These are phyloP conservation scores for Neurospora hispaniola DNA, from an alignment of 495 filamentous ascomycete genomes.

Conservation along the genomic window DNA sequence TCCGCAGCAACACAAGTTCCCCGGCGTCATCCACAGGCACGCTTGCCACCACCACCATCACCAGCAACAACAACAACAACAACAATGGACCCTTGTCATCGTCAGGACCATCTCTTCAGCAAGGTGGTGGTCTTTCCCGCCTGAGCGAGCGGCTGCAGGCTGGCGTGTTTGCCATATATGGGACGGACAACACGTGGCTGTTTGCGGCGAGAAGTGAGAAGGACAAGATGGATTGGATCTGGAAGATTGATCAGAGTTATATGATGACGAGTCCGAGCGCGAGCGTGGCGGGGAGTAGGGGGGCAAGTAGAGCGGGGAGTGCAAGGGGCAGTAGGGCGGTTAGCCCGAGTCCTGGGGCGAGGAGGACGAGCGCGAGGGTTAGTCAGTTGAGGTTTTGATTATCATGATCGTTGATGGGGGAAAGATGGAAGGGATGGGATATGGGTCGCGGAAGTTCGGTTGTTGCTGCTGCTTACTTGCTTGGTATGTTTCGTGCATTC, in stretches of 20 bases:
- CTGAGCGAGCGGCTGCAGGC: conserved; percentile 45
- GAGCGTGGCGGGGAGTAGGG: conserved; percentile 11
- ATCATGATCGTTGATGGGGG: not conserved
- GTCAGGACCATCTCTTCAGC: conserved; percentile 19
- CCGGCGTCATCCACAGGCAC: conserved; percentile 15
- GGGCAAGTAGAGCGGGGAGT: not conserved
- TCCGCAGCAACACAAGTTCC: not conserved
- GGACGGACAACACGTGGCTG: conserved; percentile 83
- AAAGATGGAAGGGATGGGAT: too few species aligned
- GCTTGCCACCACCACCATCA: not conserved
- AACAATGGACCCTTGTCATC: conserved; percentile 19
- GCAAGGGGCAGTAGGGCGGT: conserved; percentile 7
- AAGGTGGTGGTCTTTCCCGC: conserved; percentile 25
- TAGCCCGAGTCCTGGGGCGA: conserved; percentile 2
- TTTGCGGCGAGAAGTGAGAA: conserved; percentile 80
- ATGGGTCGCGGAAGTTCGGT: not conserved
- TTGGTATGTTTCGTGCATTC: not conserved
- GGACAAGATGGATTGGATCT: conserved; percentile 92
- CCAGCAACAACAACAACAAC: not conserved
- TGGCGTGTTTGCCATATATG: conserved; percentile 88
- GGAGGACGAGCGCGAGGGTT: not conserved
- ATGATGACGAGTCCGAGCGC: conserved; percentile 17
- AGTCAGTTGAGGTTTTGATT: not conserved
- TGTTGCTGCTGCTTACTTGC: not conserved
- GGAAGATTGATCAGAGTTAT: conserved; percentile 57